Evolutionary conservation across 345 rosid genomes (phyloP).

Genomic region (Sonneratia caseolaris): DNA sequence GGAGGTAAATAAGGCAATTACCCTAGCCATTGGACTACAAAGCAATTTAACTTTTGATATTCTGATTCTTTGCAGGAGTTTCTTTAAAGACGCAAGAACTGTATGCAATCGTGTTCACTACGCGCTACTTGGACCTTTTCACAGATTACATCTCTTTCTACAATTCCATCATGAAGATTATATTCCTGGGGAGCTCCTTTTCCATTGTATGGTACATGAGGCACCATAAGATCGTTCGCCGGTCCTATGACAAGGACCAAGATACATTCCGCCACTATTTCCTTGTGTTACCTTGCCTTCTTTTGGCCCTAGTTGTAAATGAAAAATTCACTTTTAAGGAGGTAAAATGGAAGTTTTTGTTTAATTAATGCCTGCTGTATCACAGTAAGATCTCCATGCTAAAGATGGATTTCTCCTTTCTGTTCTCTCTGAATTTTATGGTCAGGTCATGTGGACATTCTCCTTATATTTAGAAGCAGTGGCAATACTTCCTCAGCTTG

Average conservation of each 20-base stretch:
- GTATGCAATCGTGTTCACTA: conserved; percentile 54
- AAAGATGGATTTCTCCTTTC: not conserved
- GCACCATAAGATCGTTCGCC: conserved; percentile 53
- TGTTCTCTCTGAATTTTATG: not conserved
- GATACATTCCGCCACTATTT: conserved; percentile 67
- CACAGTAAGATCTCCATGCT: not conserved
- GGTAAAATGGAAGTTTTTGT: conserved; percentile 21
- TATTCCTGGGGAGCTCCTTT: conserved; percentile 71
- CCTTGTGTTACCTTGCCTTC: conserved; percentile 59
- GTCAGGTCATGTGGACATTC: conserved; percentile 67
- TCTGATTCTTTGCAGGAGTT: conserved; percentile 36
- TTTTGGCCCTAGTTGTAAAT: conserved; percentile 51
- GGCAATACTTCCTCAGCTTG: conserved; percentile 80
- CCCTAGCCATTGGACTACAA: too few species aligned
- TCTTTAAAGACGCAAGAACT: conserved; percentile 89
- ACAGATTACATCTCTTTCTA: conserved; percentile 56
- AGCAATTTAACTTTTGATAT: conserved; percentile 1
- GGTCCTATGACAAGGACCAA: conserved; percentile 68
- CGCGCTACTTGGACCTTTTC: conserved; percentile 79
- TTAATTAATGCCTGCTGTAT: not conserved
- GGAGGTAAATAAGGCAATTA: too few species aligned
- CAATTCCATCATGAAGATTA: conserved; percentile 68
- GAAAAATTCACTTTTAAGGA: conserved; percentile 62
- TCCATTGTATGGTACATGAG: conserved; percentile 82
- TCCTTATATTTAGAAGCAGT: conserved; percentile 72